Evolutionary conservation across 177 flowering plant genomes (phyloP), one percentile per base, ranked within the genome.

Genomic region (Tripterygium wilfordii): DNA sequence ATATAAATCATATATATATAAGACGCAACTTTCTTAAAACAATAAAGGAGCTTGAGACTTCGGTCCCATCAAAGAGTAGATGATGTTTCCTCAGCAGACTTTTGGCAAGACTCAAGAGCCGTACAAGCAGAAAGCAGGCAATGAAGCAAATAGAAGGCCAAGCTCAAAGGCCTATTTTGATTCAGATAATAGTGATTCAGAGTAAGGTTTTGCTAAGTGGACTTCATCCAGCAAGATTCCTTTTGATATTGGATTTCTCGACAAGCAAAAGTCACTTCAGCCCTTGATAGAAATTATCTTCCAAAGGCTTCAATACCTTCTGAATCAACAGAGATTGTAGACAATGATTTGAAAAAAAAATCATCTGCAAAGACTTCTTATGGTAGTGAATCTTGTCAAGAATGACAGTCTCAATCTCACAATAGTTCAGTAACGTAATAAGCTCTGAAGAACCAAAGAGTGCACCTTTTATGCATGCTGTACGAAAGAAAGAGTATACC

Each of bases 171-270:
- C 49, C 38, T 52, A 15, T 63, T 68, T 74, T 57, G 81, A 65
- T 58, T 80, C 75, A 8, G 70, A 62, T 36, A 46, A 64, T 46
- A 71, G 60, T 51, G 77, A 79, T 43, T 32, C 67, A 38, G 79
- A 78, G 36, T 69, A 69, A n/a, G 61, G 54, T 49, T 12, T 42
- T 26, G 61, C 65, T n/a, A 56, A 30, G 51, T 57, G 47, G 31
- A 41, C 58, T 55, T 17, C 40, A 40, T 23, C 53, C 15, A 39
- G 44, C 37, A 66, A 28, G 36, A 49, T 49, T 32, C 58, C 45
- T 54, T 21, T 40, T 3, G 63, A 56, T 40, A 30, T 61, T 28
- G 70, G 57, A 42, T n/a, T 70, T 80, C 90, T 65, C 71, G 70
- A 42, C 71, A 85, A 72, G 72, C 85, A 23, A 75, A 63, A 46